phyloP scores from a whole-genome alignment of 2,329 filamentous ascomycete genomes.

The Pseudogymnoascus sp. region DNA sequence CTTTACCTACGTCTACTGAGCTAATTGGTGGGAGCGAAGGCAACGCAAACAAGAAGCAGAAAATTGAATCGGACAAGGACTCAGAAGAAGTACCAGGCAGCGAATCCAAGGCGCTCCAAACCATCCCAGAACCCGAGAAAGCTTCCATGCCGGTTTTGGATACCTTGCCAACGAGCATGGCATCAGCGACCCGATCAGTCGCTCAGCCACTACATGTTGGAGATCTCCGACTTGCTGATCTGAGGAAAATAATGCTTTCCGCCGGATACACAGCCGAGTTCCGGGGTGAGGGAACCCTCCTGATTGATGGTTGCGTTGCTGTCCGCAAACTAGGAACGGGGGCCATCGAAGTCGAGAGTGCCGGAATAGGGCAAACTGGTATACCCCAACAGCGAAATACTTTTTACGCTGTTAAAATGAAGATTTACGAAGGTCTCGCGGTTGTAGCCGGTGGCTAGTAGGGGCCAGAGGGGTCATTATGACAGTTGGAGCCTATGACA shows the following conservation, averaged over 20 bases:
- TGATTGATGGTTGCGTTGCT: constrained; percentile 82
- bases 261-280: constrained; percentile 86
- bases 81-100: constrained; percentile 17
- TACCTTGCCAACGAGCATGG: constrained; percentile 50
- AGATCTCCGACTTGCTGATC: constrained; percentile 80
- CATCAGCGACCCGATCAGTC: constrained; percentile 66
- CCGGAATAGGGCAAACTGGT: constrained; percentile 42
- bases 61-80: constrained; percentile 31
- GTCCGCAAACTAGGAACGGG: constrained; percentile 85
- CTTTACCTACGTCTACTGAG: constrained; percentile 31
- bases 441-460: constrained; percentile 61
- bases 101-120: constrained; percentile 8
- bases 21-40: constrained; percentile 34
- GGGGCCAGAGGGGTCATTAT: not conserved
- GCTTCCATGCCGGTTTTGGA: constrained; percentile 31
- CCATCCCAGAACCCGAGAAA: constrained; percentile 12
- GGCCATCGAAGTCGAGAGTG: constrained; percentile 78
- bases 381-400: constrained; percentile 49
- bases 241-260: constrained; percentile 75
- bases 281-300: constrained; percentile 80
- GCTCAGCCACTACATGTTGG: constrained; percentile 91
- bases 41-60: constrained; percentile 37
- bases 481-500: not conserved
- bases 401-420: constrained; percentile 80
- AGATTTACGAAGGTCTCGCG: constrained; percentile 89